phyloP scores from a whole-genome alignment of 179 eudicot genomes.

The Amaranthus tricolor region DNA sequence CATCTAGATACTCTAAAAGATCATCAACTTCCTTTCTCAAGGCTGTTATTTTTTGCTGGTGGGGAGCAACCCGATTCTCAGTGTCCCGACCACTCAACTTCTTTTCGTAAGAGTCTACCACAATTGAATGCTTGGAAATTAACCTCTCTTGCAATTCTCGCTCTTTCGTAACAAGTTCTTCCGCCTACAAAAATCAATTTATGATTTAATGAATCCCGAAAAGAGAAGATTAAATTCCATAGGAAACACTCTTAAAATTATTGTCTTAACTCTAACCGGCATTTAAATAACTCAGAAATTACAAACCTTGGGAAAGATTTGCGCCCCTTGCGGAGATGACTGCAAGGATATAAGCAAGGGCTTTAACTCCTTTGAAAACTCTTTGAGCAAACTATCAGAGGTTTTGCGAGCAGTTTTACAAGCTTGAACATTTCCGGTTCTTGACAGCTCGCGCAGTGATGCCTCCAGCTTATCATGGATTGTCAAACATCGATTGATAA shows the following conservation, averaged over 20 bases:
- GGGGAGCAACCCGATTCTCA: conserved; percentile 74
- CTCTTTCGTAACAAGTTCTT: conserved; percentile 85
- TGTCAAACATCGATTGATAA: conserved; percentile 52
- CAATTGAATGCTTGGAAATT: conserved; percentile 63
- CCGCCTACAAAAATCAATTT: conserved; percentile 45
- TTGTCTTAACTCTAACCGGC: background rate
- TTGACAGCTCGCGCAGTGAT: conserved; percentile 81
- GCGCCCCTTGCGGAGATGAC: conserved; percentile 74
- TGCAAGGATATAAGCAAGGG: conserved; percentile 76
- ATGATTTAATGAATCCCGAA: background rate
- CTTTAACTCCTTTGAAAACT: conserved; percentile 79
- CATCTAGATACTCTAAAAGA: conserved; percentile 75
- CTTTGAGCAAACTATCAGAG: conserved; percentile 71
- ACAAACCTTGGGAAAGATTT: conserved; percentile 70
- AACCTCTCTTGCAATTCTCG: conserved; percentile 81
- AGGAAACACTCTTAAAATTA: background rate
- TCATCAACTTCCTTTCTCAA: conserved; percentile 87
- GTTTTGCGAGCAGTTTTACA: conserved; percentile 83
- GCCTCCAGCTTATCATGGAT: conserved; percentile 81
- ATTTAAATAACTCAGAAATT: background rate
- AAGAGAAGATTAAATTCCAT: background rate
- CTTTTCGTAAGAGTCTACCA: conserved; percentile 71
- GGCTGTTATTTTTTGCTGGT: conserved; percentile 70
- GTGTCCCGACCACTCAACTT: conserved; percentile 70
- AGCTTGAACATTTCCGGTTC: conserved; percentile 83